Evolutionary conservation across 176 grass and related monocot genomes (phyloP), one percentile per base, ranked within the genome.

Genomic region (Hordeum marinum): DNA sequence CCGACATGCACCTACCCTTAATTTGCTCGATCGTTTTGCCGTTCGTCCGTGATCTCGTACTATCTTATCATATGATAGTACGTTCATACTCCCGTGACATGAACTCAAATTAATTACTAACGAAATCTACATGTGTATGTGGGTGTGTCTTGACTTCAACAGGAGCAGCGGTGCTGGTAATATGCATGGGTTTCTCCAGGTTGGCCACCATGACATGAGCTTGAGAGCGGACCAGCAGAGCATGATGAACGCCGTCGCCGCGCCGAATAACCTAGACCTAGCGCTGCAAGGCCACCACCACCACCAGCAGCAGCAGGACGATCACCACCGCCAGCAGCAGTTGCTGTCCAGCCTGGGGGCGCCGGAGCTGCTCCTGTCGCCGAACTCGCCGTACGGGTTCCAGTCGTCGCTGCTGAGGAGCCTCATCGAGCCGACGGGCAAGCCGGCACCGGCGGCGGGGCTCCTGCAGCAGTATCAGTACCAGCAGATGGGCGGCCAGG

Each of bases 341-440:
- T 83, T 90, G 75, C 68, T 90, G 6, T 87, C 89, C 37, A 84
- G 64, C 29, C 80, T 90, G 58, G 84, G 89, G 18, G 54, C 54
- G 5, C 72, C 83, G 46, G 89, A 90, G 67, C 84, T 90, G 27
- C 89, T 90, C 48, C 87, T 85, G 9, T 90, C 89, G 46, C 89
- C 89, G 18, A 75, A 75, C 3, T 84, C 89, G 18, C 76, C 89
- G 0, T 83, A 82, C 32, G 27, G 74, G 2, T 80, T 79, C 50
- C 68, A 75, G 24, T 84, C 84, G 21, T 88, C 90, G 27, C 82
- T 88, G 82, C 65, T 91, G 41, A 85, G 82, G 66, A 91, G 78
- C 82, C 90, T 88, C 72, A 85, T 78, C 7, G 90, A 91, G 48
- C 90, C 46, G 0, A 25, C 20, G 7, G 45, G 26, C 3, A 84